Percentiles rank a stretch among this genome's conserved stretches.
Evolutionary conservation across 1,284 basidiomycete species (phyloP).

Genomic region (Melanopsichium pennsylvanicum): DNA sequence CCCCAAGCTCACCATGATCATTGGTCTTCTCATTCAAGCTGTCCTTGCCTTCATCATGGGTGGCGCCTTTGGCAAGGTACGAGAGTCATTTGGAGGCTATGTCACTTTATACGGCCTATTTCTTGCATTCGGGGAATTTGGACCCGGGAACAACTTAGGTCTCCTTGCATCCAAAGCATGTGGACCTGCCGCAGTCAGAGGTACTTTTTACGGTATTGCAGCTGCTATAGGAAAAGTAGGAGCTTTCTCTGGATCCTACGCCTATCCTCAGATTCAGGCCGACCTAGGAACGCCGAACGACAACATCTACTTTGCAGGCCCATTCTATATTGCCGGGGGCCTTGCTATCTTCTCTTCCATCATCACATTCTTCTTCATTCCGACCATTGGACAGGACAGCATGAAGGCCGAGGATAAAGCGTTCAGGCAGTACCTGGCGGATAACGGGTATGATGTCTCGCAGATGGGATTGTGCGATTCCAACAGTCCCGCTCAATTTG

Average conservation of each 20-base stretch:
- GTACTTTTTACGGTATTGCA: conserved; percentile 58
- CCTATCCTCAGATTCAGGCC: conserved; percentile 49
- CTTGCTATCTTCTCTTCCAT: conserved; percentile 81
- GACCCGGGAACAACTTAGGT: conserved; percentile 60
- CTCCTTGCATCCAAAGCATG: conserved; percentile 53
- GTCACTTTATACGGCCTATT: conserved; percentile 87
- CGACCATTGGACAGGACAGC: conserved; percentile 77
- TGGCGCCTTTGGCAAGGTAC: conserved; percentile 52
- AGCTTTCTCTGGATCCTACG: conserved; percentile 55
- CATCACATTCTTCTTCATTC: conserved; percentile 78
- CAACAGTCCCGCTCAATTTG: conserved; percentile 13
- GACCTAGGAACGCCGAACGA: conserved; percentile 16
- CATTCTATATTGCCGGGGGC: conserved; percentile 68
- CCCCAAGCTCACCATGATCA: conserved; percentile 60
- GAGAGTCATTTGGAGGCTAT: conserved; percentile 67
- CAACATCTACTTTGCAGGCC: conserved; percentile 49
- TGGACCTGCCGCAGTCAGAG: conserved; percentile 55
- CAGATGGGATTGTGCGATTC: conserved; percentile 48
- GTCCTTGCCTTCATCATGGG: conserved; percentile 71
- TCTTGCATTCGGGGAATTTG: conserved; percentile 83
- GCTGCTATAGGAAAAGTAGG: conserved; percentile 85
- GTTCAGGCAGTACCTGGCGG: conserved; percentile 67
- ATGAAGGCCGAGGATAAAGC: conserved; percentile 79
- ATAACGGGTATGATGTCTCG: conserved; percentile 58
- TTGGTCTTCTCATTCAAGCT: conserved; percentile 53